phyloP scores from a whole-genome alignment of 495 filamentous ascomycete genomes.

The Neurospora cerealis region DNA sequence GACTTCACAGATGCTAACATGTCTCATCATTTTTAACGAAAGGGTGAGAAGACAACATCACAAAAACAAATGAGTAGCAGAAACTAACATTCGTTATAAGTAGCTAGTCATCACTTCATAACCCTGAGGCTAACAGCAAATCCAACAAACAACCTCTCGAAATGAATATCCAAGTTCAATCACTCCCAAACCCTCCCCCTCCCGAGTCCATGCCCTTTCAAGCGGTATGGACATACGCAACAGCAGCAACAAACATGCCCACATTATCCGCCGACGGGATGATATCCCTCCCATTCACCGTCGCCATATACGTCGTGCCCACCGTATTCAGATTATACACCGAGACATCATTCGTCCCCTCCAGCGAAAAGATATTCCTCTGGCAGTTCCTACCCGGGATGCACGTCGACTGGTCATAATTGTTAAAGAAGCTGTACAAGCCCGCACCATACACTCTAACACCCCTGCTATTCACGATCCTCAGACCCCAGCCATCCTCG shows the following conservation, averaged over 20 bases:
- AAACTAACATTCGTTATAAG: neutral
- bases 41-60: neutral
- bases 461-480: conserved; percentile 40
- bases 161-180: neutral
- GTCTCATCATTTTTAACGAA: too few species aligned
- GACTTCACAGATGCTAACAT: too few species aligned
- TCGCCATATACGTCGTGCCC: conserved; percentile 33
- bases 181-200: neutral
- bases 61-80: neutral
- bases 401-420: conserved; percentile 31
- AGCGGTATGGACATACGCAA: conserved; percentile 9
- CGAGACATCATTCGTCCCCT: conserved; percentile 26
- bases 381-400: conserved; percentile 46
- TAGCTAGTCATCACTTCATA: neutral
- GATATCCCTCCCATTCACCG: conserved; percentile 35
- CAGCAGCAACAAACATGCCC: conserved; percentile 15
- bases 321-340: conserved; percentile 46
- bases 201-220: neutral
- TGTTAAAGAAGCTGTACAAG: conserved; percentile 49
- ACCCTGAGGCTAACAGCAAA: neutral
- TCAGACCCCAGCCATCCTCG: conserved; percentile 45
- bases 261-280: conserved; percentile 44
- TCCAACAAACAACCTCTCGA: neutral
- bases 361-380: conserved; percentile 45
- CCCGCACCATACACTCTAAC: conserved; percentile 60